These are phyloP conservation scores for Penicillium crustosum DNA, from an alignment of 2,329 filamentous ascomycete genomes.

Conservation along the genomic window DNA sequence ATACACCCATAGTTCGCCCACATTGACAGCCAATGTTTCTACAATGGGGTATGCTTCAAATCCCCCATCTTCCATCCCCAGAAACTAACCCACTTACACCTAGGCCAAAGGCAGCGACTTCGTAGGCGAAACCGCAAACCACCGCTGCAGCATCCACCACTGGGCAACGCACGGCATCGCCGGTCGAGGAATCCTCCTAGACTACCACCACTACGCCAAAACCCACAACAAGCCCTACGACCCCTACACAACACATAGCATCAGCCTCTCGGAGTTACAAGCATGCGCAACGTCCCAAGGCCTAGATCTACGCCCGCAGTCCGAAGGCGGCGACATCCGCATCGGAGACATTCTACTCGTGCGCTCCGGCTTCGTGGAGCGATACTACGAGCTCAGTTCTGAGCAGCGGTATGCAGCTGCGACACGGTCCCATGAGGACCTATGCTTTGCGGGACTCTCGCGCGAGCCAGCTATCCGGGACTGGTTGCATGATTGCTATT, in stretches of 20 bases:
- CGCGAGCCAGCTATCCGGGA: slow-evolving; percentile 58
- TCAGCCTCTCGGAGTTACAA: slow-evolving; percentile 57
- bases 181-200: slow-evolving; percentile 45
- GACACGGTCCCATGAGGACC: slow-evolving; percentile 38
- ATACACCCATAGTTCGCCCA: slow-evolving; percentile 37
- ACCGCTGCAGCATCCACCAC: slow-evolving; percentile 46
- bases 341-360: slow-evolving; percentile 67
- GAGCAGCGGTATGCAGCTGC: slow-evolving; percentile 36
- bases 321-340: slow-evolving; percentile 56
- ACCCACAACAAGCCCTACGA: slow-evolving; percentile 53
- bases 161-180: slow-evolving; percentile 45
- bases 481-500: slow-evolving; percentile 70
- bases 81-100: background rate
- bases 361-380: slow-evolving; percentile 62
- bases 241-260: slow-evolving; percentile 54
- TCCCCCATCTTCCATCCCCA: background rate
- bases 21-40: slow-evolving; percentile 39
- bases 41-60: slow-evolving; percentile 40
- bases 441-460: slow-evolving; percentile 51
- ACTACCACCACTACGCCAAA: slow-evolving; percentile 50
- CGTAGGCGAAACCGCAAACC: slow-evolving; percentile 33
- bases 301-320: slow-evolving; percentile 58
- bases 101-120: slow-evolving; percentile 40
- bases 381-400: slow-evolving; percentile 51
- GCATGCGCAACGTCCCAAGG: slow-evolving; percentile 60